A percentile compares a stretch with the other conserved stretches of the same genome.
phyloP scores from a whole-genome alignment of 192 early-diverging fungal species.

The Lobosporangium transversale region DNA sequence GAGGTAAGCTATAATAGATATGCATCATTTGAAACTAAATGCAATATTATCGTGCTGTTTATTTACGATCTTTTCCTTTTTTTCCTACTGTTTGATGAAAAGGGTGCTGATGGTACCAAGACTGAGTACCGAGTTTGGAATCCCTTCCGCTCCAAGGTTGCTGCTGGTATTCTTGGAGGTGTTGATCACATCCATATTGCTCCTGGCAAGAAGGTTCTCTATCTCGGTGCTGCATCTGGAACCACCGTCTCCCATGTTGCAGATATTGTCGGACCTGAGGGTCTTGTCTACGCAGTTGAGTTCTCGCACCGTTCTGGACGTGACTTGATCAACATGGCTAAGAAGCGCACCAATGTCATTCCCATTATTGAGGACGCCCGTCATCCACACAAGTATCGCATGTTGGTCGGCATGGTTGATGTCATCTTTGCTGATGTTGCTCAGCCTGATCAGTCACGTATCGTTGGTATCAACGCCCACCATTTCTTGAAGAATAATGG shows the following conservation, averaged over 20 bases:
- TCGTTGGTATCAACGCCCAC: slow-evolving; percentile 97
- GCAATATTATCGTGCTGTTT: too few species aligned
- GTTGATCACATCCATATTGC: slow-evolving; percentile 94
- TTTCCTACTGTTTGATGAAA: too few species aligned
- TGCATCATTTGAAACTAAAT: not conserved
- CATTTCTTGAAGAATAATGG: slow-evolving; percentile 98
- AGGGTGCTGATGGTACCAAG: slow-evolving; percentile 92
- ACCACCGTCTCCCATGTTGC: slow-evolving; percentile 98
- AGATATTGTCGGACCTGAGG: slow-evolving; percentile 95
- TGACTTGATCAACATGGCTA: slow-evolving; percentile 99
- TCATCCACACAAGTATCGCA: slow-evolving; percentile 99
- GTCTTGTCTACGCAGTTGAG: slow-evolving; percentile 98
- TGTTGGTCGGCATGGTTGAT: slow-evolving; percentile 49
- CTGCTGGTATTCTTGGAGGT: slow-evolving; percentile 96
- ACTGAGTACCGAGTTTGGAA: slow-evolving; percentile 99
- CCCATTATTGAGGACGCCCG: slow-evolving; percentile 99
- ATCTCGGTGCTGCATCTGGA: slow-evolving; percentile 94
- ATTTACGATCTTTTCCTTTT: too few species aligned
- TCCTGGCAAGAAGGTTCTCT: slow-evolving; percentile 97
- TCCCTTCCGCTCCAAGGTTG: slow-evolving; percentile 99
- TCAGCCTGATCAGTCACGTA: slow-evolving; percentile 99
- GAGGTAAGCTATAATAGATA: slow-evolving; percentile 55
- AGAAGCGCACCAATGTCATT: slow-evolving; percentile 92
- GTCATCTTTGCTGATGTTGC: slow-evolving; percentile 90
- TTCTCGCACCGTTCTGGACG: slow-evolving; percentile 99